Conservation (phyloP, 1,284 basidiomycete genomes). For the Ustilago cynodontis region DNA sequence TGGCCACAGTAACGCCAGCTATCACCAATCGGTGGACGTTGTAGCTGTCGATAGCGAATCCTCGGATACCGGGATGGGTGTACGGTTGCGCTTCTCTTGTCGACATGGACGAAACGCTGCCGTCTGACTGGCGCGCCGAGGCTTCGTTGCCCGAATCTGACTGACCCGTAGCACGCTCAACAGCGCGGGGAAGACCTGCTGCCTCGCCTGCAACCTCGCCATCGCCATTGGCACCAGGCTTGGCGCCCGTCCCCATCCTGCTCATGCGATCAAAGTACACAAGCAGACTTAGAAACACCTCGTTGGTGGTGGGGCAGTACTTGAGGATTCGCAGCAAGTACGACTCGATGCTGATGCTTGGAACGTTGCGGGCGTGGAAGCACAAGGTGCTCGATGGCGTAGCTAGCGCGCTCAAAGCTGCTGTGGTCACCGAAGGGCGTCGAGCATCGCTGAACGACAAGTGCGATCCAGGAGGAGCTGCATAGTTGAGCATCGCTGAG, state of each 20-base stretch:
- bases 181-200: constrained; percentile 48
- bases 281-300: constrained; percentile 91
- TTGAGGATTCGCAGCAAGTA: constrained; percentile 96
- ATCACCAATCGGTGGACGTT: constrained; percentile 97
- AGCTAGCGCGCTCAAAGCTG: constrained; percentile 81
- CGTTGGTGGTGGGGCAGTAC: constrained; percentile 97
- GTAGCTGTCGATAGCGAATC: constrained; percentile 95
- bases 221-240: constrained; percentile 47
- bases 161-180: constrained; percentile 32
- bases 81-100: constrained; percentile 15
- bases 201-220: constrained; percentile 52
- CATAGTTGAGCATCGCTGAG: constrained; percentile 16
- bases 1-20: constrained; percentile 95
- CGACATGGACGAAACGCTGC: background rate
- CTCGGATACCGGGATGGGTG: constrained; percentile 71
- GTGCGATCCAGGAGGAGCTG: constrained; percentile 45
- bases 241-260: constrained; percentile 74
- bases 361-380: constrained; percentile 95
- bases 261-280: constrained; percentile 94
- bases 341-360: constrained; percentile 91
- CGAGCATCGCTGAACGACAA: constrained; percentile 54
- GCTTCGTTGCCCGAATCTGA: constrained; percentile 1
- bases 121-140: constrained; percentile 15
- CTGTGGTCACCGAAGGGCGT: constrained; percentile 74
- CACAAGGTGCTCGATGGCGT: constrained; percentile 86